These are phyloP conservation scores for Rosa lucieae DNA, from an alignment of 306 rosid species.

Conservation along the genomic window DNA sequence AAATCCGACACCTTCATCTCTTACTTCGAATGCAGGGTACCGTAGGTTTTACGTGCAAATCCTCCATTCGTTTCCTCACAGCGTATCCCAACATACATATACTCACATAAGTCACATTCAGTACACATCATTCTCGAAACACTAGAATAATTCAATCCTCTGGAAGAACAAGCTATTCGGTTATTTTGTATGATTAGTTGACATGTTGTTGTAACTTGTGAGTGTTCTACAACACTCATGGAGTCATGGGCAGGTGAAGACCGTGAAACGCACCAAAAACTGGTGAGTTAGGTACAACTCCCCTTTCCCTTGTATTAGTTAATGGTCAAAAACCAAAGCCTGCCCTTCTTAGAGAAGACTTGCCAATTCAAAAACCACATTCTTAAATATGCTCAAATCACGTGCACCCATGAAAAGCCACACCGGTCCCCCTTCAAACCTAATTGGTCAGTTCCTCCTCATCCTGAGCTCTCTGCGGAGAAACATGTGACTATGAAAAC, in stretches of 20 bases:
- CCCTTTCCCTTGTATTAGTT: conserved; percentile 14
- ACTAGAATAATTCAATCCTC: background rate
- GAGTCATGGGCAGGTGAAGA: background rate
- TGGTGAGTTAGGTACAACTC: conserved; percentile 5
- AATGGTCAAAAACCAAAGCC: background rate
- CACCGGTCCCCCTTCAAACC: background rate
- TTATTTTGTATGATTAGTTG: background rate
- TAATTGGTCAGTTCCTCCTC: background rate
- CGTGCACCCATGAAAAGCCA: background rate
- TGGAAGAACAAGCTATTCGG: background rate
- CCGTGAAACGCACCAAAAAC: background rate
- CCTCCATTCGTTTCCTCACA: background rate
- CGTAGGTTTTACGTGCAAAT: background rate
- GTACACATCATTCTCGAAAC: background rate
- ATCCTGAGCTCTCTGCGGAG: background rate
- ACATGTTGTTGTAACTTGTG: background rate
- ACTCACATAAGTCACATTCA: too few species aligned
- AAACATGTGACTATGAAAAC: background rate
- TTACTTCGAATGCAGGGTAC: too few species aligned
- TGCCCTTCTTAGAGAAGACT: background rate
- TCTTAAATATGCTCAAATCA: background rate
- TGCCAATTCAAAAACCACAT: background rate
- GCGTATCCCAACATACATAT: background rate
- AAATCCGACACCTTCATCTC: too few species aligned
- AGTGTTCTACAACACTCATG: background rate